Evolutionary conservation across 352 stramenopile genomes (phyloP).

Genomic region (Phytophthora cajani): DNA sequence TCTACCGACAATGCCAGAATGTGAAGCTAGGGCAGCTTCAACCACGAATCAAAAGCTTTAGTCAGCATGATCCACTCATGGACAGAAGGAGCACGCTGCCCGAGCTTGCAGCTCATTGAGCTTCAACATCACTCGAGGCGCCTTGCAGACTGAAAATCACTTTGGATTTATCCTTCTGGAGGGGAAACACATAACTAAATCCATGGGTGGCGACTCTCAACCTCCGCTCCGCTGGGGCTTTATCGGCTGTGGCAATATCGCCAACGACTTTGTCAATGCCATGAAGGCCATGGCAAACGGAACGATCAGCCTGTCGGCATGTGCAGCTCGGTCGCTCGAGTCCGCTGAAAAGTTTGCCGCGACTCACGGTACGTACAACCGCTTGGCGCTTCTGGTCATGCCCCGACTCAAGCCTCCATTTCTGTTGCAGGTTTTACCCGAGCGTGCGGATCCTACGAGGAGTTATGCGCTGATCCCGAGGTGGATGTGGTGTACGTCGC

Average conservation of each 20-base stretch:
- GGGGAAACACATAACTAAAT: not conserved
- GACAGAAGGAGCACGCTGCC: not conserved
- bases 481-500: slow-evolving; percentile 92
- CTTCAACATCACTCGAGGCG: not conserved
- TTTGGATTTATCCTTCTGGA: slow-evolving; percentile 3
- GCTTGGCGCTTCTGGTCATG: slow-evolving; percentile 31
- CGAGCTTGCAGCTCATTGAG: not conserved
- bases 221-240: slow-evolving; percentile 58
- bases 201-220: slow-evolving; percentile 29
- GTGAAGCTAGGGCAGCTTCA: slow-evolving; percentile 10
- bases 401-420: not conserved
- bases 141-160: not conserved
- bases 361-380: slow-evolving; percentile 37
- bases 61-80: not conserved
- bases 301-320: slow-evolving; percentile 39
- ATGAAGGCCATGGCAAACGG: slow-evolving; percentile 30
- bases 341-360: slow-evolving; percentile 52
- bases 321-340: slow-evolving; percentile 54
- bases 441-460: slow-evolving; percentile 87
- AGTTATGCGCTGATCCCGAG: slow-evolving; percentile 65
- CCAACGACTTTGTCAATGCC: slow-evolving; percentile 63
- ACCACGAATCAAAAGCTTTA: slow-evolving; percentile 17
- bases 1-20: not conserved
- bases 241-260: slow-evolving; percentile 69
- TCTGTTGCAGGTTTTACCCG: slow-evolving; percentile 47